Percentiles rank a stretch among this genome's conserved stretches.
These are phyloP conservation scores for Blastocrithidia nonstop DNA, from an alignment of 208 protist genomes.

Conservation along the genomic window DNA sequence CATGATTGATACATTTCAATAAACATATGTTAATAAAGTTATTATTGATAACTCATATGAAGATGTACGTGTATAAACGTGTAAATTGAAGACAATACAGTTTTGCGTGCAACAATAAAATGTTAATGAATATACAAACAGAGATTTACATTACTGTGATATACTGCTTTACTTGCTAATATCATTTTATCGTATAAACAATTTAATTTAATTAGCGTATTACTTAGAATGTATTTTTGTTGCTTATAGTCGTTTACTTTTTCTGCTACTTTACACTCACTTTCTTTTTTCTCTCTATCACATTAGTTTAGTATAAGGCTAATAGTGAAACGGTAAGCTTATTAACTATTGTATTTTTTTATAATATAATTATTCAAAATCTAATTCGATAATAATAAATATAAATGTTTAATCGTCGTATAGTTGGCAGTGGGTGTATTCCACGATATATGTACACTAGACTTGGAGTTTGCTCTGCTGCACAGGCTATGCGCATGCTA, in stretches of 20 bases:
- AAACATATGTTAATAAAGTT: not conserved
- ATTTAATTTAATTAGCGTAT: no score
- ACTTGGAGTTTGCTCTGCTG: slow-evolving; percentile 51
- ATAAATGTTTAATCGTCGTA: slow-evolving; percentile 74
- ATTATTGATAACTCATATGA: not conserved
- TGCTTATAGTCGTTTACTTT: not conserved
- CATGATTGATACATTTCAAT: not conserved
- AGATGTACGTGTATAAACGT: not conserved
- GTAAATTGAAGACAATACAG: not conserved
- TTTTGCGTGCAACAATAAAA: no score
- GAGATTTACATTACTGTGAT: not conserved
- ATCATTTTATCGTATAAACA: no score
- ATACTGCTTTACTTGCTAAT: no score
- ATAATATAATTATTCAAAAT: no score
- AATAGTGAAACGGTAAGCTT: not conserved
- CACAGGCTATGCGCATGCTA: slow-evolving; percentile 65
- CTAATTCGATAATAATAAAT: no score
- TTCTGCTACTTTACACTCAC: slow-evolving; percentile 2
- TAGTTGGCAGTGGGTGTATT: slow-evolving; percentile 59
- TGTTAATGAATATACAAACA: not conserved
- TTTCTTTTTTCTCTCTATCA: slow-evolving; percentile 5
- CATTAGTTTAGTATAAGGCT: not conserved
- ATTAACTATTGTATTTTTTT: not conserved
- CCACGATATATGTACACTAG: slow-evolving; percentile 55
- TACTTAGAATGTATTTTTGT: no score